These are phyloP conservation scores for Xerocomellus dryophilus DNA, from an alignment of 768 basidiomycete genomes.

Conservation along the genomic window DNA sequence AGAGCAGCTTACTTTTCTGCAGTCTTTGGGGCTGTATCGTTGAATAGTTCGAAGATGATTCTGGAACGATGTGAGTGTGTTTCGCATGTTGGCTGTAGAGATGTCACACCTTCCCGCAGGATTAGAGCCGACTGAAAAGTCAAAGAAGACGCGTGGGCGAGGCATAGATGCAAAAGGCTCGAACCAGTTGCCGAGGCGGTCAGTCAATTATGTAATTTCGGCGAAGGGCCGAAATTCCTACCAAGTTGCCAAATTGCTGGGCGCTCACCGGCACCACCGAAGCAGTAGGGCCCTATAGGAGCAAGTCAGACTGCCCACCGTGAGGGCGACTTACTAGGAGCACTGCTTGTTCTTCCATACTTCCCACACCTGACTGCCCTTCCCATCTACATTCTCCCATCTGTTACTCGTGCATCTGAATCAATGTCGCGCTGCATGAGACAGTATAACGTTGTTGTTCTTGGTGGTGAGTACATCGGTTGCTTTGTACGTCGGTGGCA, in stretches of 20 bases:
- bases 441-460: conserved; percentile 73
- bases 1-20: conserved; percentile 63
- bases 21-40: conserved; percentile 69
- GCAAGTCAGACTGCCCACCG: not conserved
- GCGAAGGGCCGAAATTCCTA: too few relatives aligned
- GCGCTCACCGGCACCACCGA: not conserved
- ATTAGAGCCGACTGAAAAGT: conserved; percentile 51
- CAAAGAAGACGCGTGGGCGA: conserved; percentile 65
- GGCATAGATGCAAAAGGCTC: conserved; percentile 37
- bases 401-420: not conserved
- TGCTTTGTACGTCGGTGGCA: not conserved
- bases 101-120: conserved; percentile 52
- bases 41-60: conserved; percentile 74
- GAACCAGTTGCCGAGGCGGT: not conserved
- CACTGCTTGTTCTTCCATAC: conserved; percentile 5
- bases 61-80: conserved; percentile 35
- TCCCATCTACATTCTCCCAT: conserved; percentile 9
- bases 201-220: conserved; percentile 14
- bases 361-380: conserved; percentile 22
- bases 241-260: not conserved
- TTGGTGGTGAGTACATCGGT: conserved; percentile 58
- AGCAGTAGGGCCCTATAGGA: not conserved
- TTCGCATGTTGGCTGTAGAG: not conserved
- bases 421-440: conserved; percentile 45
- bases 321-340: too few relatives aligned